A percentile compares a stretch with the other conserved stretches of the same genome.
These are phyloP conservation scores for Prunus kanzakura DNA, from an alignment of 306 rosid genomes.

Conservation along the genomic window DNA sequence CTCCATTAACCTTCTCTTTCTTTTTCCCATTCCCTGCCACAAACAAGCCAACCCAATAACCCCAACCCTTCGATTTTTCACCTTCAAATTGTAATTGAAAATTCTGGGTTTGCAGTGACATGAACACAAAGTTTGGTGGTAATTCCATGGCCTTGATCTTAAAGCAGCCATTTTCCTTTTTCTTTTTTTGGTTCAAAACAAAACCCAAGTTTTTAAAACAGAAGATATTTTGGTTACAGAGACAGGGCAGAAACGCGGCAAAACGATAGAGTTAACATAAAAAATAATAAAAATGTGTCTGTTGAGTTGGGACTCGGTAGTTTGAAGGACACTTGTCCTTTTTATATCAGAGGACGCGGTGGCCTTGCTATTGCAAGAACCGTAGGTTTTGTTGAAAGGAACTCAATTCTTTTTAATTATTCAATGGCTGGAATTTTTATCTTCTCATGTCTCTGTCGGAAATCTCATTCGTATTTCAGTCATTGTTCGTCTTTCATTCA, in stretches of 20 bases:
- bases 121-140: neutral
- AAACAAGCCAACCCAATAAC: neutral
- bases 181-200: too few relatives aligned
- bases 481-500: too few relatives aligned
- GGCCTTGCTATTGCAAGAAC: neutral
- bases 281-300: neutral
- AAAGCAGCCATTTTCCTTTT: neutral
- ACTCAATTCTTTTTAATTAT: neutral
- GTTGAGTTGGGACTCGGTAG: neutral
- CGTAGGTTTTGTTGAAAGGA: neutral
- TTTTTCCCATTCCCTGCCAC: slow-evolving; percentile 13
- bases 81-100: neutral
- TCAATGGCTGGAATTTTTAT: neutral
- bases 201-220: neutral
- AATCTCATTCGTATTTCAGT: too few relatives aligned
- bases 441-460: too few relatives aligned
- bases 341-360: neutral
- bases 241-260: slow-evolving; percentile 2
- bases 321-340: neutral
- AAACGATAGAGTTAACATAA: neutral
- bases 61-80: neutral
- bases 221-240: neutral
- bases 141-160: neutral
- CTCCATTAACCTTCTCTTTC: slow-evolving; percentile 24
- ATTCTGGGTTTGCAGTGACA: neutral